Conservation (phyloP, 2,329 filamentous ascomycete species). For the Gremmenia infestans region DNA sequence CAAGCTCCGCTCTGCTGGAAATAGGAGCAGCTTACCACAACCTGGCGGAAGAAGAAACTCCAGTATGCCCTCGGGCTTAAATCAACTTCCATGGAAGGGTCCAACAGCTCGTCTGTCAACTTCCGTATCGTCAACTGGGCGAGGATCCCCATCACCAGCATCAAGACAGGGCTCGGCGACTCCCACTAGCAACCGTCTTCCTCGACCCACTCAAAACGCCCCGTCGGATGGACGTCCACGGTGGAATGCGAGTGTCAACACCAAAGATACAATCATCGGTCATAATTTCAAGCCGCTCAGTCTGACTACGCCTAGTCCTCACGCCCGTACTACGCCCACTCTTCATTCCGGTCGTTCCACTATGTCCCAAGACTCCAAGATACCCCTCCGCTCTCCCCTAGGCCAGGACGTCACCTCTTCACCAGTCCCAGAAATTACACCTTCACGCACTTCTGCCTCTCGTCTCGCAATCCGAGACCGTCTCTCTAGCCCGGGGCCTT, state of each 20-base stretch:
- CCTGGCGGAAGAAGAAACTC: constrained; percentile 42
- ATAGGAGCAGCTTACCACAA: constrained; percentile 35
- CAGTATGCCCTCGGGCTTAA: constrained; percentile 36
- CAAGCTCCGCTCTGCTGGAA: constrained; percentile 25
- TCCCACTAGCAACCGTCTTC: constrained; percentile 40
- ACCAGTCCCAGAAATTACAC: constrained; percentile 23
- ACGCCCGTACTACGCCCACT: constrained; percentile 22
- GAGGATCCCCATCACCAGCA: constrained; percentile 33
- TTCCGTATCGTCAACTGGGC: constrained; percentile 38
- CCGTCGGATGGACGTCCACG: constrained; percentile 56
- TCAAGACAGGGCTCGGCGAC: constrained; percentile 43
- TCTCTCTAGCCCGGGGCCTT: constrained; percentile 48
- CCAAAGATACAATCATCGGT: constrained; percentile 57
- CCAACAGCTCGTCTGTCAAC: constrained; percentile 32
- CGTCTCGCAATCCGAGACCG: constrained; percentile 50
- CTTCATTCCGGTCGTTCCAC: constrained; percentile 20
- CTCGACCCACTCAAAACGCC: constrained; percentile 41
- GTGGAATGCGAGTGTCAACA: constrained; percentile 68
- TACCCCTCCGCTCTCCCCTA: constrained; percentile 29
- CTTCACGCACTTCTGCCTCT: constrained; percentile 24
- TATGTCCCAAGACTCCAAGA: constrained; percentile 25
- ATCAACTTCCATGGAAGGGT: constrained; percentile 35
- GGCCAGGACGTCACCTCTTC: constrained; percentile 27
- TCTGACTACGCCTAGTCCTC: constrained; percentile 39
- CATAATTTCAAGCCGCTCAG: constrained; percentile 62